Evolutionary conservation across 306 rosid genomes (phyloP).

Genomic region (Glycyrrhiza uralensis): DNA sequence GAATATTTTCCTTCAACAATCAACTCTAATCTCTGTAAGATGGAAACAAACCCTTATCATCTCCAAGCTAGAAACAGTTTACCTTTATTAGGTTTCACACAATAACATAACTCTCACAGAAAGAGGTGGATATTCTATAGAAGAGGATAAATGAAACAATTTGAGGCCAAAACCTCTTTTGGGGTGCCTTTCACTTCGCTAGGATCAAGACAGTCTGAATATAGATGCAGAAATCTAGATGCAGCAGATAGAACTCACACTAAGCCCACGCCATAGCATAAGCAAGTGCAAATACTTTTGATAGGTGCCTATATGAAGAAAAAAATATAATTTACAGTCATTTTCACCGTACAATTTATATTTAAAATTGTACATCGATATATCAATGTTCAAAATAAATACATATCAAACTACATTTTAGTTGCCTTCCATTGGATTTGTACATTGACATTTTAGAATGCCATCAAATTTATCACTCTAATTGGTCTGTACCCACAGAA

Average conservation of each 20-base stretch:
- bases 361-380: neutral
- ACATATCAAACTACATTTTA: neutral
- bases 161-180: neutral
- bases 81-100: neutral
- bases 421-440: neutral
- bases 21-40: neutral
- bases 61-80: neutral
- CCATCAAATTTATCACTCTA: neutral
- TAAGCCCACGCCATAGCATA: neutral
- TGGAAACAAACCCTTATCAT: neutral
- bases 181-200: neutral
- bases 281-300: neutral
- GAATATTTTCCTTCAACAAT: neutral
- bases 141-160: neutral
- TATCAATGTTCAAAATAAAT: neutral
- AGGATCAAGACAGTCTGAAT: neutral
- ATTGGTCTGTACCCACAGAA: neutral
- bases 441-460: neutral
- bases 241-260: neutral
- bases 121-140: neutral
- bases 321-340: neutral
- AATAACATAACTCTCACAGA: neutral
- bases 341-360: neutral
- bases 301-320: neutral
- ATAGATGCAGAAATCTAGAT: neutral